These are phyloP conservation scores for Murraya koenigii DNA, from an alignment of 345 rosid species.

Conservation along the genomic window DNA sequence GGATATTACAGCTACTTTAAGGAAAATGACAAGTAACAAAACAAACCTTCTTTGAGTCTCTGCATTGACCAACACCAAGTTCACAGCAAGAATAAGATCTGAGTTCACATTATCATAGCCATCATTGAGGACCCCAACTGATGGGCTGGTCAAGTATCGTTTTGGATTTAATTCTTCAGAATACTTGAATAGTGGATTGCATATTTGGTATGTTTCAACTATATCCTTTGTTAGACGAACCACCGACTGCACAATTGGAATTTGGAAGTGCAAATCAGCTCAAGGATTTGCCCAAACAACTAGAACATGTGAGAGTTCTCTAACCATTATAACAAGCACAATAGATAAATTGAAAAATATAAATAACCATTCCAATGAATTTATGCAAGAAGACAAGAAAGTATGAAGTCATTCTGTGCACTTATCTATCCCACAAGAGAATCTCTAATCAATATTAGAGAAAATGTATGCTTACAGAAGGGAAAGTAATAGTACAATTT, in stretches of 20 bases:
- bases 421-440: neutral
- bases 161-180: slow-evolving; percentile 92
- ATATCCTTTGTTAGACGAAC: slow-evolving; percentile 80
- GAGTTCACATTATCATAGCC: slow-evolving; percentile 94
- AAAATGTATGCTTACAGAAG: neutral
- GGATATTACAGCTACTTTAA: neutral
- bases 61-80: slow-evolving; percentile 63
- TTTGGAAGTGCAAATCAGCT: slow-evolving; percentile 24
- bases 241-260: slow-evolving; percentile 67
- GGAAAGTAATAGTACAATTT: neutral
- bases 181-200: slow-evolving; percentile 89
- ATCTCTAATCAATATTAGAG: neutral
- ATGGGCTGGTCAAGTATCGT: slow-evolving; percentile 94
- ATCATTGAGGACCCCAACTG: slow-evolving; percentile 87
- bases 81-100: slow-evolving; percentile 88
- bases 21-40: slow-evolving; percentile 8
- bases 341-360: slow-evolving; percentile 5
- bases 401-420: slow-evolving; percentile 6
- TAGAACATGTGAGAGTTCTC: neutral
- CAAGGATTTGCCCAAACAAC: slow-evolving; percentile 15
- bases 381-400: neutral
- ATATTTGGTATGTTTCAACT: slow-evolving; percentile 80
- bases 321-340: neutral
- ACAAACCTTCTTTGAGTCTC: slow-evolving; percentile 82
- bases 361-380: slow-evolving; percentile 6